Conservation (phyloP, 208 protist species). For the Zelonia costaricensis region DNA sequence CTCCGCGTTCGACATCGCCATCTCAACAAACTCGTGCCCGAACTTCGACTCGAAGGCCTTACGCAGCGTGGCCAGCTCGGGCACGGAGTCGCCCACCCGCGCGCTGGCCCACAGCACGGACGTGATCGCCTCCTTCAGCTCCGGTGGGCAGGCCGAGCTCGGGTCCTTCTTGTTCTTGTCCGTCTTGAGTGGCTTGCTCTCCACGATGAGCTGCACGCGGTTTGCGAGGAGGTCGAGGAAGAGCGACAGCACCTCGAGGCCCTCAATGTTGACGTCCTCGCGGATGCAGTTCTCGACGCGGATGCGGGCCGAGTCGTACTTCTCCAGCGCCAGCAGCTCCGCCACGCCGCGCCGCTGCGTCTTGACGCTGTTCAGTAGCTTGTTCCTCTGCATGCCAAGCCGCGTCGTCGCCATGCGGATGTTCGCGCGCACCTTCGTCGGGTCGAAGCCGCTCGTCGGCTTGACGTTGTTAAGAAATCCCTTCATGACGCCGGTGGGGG, state of each 20-base stretch:
- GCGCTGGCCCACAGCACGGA: constrained; percentile 85
- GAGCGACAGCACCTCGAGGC: constrained; percentile 81
- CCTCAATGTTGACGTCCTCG: constrained; percentile 89
- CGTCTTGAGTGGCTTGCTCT: constrained; percentile 52
- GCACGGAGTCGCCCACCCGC: constrained; percentile 63
- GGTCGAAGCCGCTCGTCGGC: constrained; percentile 52
- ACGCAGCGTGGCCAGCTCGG: constrained; percentile 71
- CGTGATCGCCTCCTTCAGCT: constrained; percentile 90
- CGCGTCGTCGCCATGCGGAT: constrained; percentile 87
- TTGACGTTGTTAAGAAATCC: constrained; percentile 45
- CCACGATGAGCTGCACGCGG: constrained; percentile 79
- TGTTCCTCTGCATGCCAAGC: constrained; percentile 88
- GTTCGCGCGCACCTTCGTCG: constrained; percentile 70
- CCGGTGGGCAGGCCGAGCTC: constrained; percentile 66
- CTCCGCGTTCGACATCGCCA: constrained; percentile 79
- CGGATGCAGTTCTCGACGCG: constrained; percentile 86
- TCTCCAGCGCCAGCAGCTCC: constrained; percentile 81
- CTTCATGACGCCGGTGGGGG: constrained; percentile 35
- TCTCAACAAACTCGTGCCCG: constrained; percentile 82
- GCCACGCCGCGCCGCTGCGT: constrained; percentile 79
- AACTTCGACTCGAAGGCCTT: constrained; percentile 87
- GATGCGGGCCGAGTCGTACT: constrained; percentile 92
- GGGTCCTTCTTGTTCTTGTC: constrained; percentile 49
- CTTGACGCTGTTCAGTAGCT: constrained; percentile 89
- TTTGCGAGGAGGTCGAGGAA: constrained; percentile 87